Conservation (phyloP, 2,329 filamentous ascomycete genomes). For the Hypoxylon sp. region DNA sequence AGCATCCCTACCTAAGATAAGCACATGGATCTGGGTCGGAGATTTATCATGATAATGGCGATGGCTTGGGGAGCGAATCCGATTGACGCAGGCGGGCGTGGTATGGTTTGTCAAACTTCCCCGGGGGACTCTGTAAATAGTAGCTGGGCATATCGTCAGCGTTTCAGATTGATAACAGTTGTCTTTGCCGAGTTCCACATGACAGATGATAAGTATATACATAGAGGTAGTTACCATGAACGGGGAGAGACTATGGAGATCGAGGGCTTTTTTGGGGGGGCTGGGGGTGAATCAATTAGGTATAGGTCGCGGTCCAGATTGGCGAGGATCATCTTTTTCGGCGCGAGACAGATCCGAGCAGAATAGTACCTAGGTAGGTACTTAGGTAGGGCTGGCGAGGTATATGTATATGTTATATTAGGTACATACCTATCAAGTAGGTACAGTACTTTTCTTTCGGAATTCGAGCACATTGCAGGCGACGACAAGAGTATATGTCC, state of each 20-base stretch:
- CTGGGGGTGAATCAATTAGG: not conserved
- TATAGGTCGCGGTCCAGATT: not conserved
- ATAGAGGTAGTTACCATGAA: slow-evolving; percentile 5
- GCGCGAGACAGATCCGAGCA: slow-evolving; percentile 1
- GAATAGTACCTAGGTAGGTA: not conserved
- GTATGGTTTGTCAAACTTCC: slow-evolving; percentile 23
- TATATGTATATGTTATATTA: too few species aligned
- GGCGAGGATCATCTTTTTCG: slow-evolving; percentile 7
- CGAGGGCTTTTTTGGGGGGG: not conserved
- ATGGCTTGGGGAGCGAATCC: slow-evolving; percentile 22
- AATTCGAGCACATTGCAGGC: slow-evolving; percentile 8
- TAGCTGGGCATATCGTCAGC: slow-evolving; percentile 19
- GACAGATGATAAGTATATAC: not conserved
- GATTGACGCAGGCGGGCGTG: slow-evolving; percentile 8
- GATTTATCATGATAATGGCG: slow-evolving; percentile 23
- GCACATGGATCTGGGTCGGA: slow-evolving; percentile 26
- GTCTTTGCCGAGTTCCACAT: slow-evolving; percentile 16
- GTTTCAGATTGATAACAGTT: slow-evolving; percentile 33
- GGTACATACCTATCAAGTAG: not conserved
- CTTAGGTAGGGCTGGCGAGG: not conserved
- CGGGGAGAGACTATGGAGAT: slow-evolving; percentile 4
- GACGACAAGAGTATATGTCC: not conserved
- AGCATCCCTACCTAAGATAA: slow-evolving; percentile 1
- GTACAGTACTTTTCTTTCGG: slow-evolving; percentile 3
- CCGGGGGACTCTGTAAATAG: slow-evolving; percentile 34